Base-by-base conservation (phyloP, 257 asterid genomes). In the Gentiana straminea region DNA sequence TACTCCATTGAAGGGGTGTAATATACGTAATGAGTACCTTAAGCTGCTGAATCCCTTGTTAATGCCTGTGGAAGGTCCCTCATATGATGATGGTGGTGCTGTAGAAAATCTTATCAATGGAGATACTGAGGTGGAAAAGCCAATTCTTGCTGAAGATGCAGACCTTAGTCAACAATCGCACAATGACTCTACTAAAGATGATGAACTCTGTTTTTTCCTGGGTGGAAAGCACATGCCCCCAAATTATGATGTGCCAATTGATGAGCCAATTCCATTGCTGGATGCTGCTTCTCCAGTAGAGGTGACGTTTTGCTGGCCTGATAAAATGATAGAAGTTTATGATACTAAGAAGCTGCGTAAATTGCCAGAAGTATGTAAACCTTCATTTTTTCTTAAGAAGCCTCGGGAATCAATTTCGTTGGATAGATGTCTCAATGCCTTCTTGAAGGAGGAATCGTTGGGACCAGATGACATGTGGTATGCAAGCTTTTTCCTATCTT, bases 391-490 rank as follows among this genome's bases (percentile, higher is more conserved):
- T 34, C 39, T 75, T 59, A 66, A 69, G 67, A 58, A 70, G 71
- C 67, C 67, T 62, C 76, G 63, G 50, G 84, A 82, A 51, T 73
- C 80, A 8, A 32, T 78, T 58, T 67, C 89, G 32, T 81, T 82
- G 61, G 73, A 74, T 64, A 64, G 69, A 45, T 82, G 92, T 60
- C 83, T 85, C 51, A 86, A 80, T 45, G 81, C 84, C 57, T 86
- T 86, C 73, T 52, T 80, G 70, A 78, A 77, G 68, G 93, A 86
- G 77, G 89, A 86, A 70, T 84, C 93, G 63, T 84, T 86, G 61
- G 95, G 92, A 68, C 89, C 93, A 3, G 93, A 86, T 37, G 82
- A 82, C 65, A 78, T 73, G 93, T 78, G 95, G 95, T 86, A 68
- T 24, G 52, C 61, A 51, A 41, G 52, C 66, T 63, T 13, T 51